Evolutionary conservation across 73 alveolate species (phyloP).

Genomic region (Blepharisma stoltei): DNA sequence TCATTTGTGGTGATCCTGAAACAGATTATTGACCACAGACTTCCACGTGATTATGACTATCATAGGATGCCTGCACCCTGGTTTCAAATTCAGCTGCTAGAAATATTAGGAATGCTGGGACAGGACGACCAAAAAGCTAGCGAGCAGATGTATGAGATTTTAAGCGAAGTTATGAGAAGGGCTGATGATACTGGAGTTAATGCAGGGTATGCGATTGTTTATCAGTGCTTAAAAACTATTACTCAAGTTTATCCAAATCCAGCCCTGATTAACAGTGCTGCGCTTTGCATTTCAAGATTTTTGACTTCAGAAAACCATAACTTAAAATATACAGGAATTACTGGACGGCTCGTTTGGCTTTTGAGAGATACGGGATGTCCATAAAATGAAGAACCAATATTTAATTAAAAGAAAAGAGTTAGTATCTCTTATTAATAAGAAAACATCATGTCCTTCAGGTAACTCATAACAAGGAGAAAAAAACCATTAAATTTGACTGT

Average conservation of each 20-base stretch:
- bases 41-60: conserved; percentile 97
- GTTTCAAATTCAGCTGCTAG: conserved; percentile 88
- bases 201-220: conserved; percentile 94
- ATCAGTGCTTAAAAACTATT: conserved; percentile 94
- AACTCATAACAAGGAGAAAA: no score
- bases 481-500: no score
- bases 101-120: conserved; percentile 84
- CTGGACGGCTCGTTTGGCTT: no score
- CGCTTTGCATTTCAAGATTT: conserved; percentile 77
- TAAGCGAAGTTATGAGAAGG: conserved; percentile 77
- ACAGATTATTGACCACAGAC: conserved; percentile 70
- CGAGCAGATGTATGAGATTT: conserved; percentile 94
- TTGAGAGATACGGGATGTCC: no score
- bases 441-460: no score
- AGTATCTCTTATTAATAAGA: no score
- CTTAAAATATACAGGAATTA: conserved; percentile 20
- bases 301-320: conserved; percentile 24
- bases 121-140: conserved; percentile 89
- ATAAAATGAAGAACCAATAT: no score
- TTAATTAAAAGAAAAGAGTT: no score
- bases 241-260: conserved; percentile 87
- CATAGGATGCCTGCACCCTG: conserved; percentile 99
- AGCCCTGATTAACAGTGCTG: conserved; percentile 86
- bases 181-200: conserved; percentile 98
- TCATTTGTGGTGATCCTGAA: conserved; percentile 88